These are phyloP conservation scores for Powellomyces hirtus DNA, from an alignment of 192 early-diverging fungal species.

Conservation along the genomic window DNA sequence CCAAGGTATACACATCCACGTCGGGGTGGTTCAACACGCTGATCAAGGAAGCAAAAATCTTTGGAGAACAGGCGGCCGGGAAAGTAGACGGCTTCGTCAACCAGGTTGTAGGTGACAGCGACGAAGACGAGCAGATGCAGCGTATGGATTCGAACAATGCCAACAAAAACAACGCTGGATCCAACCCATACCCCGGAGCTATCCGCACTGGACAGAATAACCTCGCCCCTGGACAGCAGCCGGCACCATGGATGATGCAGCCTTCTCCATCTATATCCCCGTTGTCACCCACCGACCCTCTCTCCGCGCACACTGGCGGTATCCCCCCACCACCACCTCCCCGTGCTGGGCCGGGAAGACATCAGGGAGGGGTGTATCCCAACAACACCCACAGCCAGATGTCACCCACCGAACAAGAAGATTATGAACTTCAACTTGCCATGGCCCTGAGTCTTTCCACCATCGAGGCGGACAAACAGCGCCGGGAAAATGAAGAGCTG, in stretches of 20 bases:
- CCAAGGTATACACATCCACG: slow-evolving; percentile 31
- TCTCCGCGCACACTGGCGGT: background rate
- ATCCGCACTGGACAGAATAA: background rate
- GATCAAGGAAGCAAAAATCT: slow-evolving; percentile 32
- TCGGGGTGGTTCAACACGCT: slow-evolving; percentile 34
- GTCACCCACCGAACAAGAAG: slow-evolving; percentile 35
- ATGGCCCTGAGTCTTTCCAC: slow-evolving; percentile 46
- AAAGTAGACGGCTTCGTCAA: slow-evolving; percentile 33
- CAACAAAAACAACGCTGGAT: background rate
- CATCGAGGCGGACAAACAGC: slow-evolving; percentile 23
- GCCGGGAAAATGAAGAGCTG: background rate
- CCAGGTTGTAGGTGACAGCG: slow-evolving; percentile 15
- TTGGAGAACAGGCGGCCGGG: slow-evolving; percentile 34
- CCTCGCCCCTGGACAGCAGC: background rate
- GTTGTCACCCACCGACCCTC: background rate
- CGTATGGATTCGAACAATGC: background rate
- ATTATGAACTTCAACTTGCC: slow-evolving; percentile 53
- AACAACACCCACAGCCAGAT: background rate
- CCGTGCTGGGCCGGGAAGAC: background rate
- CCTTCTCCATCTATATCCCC: background rate
- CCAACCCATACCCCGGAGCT: slow-evolving; percentile 5
- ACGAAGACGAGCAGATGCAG: slow-evolving; percentile 9
- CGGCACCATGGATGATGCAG: background rate
- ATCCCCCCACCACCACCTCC: background rate
- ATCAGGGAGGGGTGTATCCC: background rate